phyloP scores from a whole-genome alignment of 257 asterid species.

The Nicotiana sylvestris region DNA sequence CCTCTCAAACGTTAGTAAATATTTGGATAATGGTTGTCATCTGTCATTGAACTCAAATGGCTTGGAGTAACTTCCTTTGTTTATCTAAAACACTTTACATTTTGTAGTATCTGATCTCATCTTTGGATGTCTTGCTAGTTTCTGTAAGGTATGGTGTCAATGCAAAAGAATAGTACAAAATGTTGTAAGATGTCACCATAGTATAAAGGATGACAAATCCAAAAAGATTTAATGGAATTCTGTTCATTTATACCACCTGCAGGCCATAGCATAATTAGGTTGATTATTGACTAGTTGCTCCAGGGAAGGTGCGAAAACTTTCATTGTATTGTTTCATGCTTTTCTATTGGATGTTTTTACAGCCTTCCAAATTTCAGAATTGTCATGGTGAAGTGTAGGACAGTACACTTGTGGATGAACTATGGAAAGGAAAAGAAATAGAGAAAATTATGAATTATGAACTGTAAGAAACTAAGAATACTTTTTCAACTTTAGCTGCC shows the following conservation, averaged over 20 bases:
- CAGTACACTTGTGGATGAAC: neutral
- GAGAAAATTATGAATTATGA: neutral
- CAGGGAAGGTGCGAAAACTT: neutral
- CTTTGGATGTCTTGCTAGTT: neutral
- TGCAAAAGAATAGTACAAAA: neutral
- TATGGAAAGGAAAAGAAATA: neutral
- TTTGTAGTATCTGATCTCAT: neutral
- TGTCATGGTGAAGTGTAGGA: neutral
- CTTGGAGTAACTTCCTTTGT: neutral
- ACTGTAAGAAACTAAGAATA: neutral
- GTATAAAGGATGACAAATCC: neutral
- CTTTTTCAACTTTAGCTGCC: neutral
- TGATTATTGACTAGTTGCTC: neutral
- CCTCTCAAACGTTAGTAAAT: neutral
- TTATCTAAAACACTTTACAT: neutral
- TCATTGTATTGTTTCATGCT: neutral
- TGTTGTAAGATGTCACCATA: neutral
- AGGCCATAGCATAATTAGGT: neutral
- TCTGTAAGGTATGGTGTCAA: conserved; percentile 4
- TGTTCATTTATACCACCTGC: neutral
- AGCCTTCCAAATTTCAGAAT: neutral
- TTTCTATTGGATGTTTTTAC: neutral
- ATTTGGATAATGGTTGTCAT: neutral
- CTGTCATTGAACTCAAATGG: neutral
- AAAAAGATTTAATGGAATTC: neutral